Evolutionary conservation across 1,284 basidiomycete genomes (phyloP).

Genomic region (Mixia osmundae): DNA sequence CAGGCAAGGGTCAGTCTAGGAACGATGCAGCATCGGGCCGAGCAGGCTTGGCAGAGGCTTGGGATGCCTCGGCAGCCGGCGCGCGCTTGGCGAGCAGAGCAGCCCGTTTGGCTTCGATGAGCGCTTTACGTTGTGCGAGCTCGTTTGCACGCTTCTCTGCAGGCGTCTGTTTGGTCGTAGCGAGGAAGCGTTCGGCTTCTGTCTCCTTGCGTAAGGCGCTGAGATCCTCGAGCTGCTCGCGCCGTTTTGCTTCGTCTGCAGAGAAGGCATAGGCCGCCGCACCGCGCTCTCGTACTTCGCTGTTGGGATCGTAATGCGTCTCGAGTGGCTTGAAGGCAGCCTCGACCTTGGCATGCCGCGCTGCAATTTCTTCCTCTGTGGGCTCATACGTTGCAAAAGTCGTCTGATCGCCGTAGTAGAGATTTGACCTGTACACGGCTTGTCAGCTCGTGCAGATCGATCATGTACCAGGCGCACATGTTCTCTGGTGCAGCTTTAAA

Average conservation of each 20-base stretch:
- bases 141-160: background rate
- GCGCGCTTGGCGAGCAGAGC: background rate
- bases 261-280: constrained; percentile 80
- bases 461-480: too few relatives aligned
- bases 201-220: constrained; percentile 44
- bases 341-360: constrained; percentile 19
- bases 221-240: constrained; percentile 53
- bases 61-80: background rate
- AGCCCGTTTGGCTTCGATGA: background rate
- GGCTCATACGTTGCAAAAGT: constrained; percentile 65
- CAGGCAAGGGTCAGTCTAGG: background rate
- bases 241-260: constrained; percentile 46
- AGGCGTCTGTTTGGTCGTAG: background rate
- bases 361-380: constrained; percentile 34
- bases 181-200: constrained; percentile 35
- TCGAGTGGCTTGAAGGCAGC: constrained; percentile 28
- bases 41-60: background rate
- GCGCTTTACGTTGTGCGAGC: background rate
- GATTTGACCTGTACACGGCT: constrained; percentile 9
- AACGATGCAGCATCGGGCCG: background rate
- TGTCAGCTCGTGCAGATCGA: too few relatives aligned
- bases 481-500: too few relatives aligned
- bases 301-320: constrained; percentile 54
- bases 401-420: constrained; percentile 38
- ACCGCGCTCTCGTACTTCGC: constrained; percentile 63